Base-by-base conservation (phyloP, 768 basidiomycete genomes). In the Galerina marginata region DNA sequence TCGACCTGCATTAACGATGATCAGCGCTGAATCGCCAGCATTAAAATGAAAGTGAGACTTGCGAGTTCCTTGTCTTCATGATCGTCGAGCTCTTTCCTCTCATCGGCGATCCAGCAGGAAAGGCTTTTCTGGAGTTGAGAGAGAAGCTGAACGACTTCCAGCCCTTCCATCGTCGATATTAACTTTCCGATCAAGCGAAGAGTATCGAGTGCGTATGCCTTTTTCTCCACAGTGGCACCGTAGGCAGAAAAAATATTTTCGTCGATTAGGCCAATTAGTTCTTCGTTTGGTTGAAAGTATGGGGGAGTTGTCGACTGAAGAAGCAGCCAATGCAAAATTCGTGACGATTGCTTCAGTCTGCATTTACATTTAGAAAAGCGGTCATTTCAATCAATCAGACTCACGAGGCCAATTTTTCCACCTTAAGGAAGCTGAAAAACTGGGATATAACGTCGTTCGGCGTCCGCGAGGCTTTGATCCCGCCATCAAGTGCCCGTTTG, bases 101-200 rank as follows among this genome's bases (percentile, higher is more conserved):
- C 75, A 59, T 88, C 87, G 44, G 75, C 76, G 20, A 89, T 80
- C 88, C 88, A 89, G 33, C 72, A 63, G 54, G 73, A 74, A 4
- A 87, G 63, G 20, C 82, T 70, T 37, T 74, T 67, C 23, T 77
- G 75, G 26, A 84, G 69, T 10, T 60, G 60, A 14, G 64, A 64
- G 9, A 87, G 61, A n/a, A 81, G 65, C 10, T 64, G 64, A 6
- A 80, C 65, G 9, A 80, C 71, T 20, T 72, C 62, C 0, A 54
- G 50, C 3, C 71, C 65, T 1, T 74, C 62, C 15, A 69, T 63
- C 6, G 69, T 71, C 4, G 60, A 43, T 43, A 85, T 69, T 20
- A 79, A 49, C 25, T 69, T 62, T 52, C 74, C 77, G 16, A 82
- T 54, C 20, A 62, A 61, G 46, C 59, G 65, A 44, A 86, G 72